These are phyloP conservation scores for Podila verticillata DNA, from an alignment of 192 early-diverging fungal genomes.

Conservation along the genomic window DNA sequence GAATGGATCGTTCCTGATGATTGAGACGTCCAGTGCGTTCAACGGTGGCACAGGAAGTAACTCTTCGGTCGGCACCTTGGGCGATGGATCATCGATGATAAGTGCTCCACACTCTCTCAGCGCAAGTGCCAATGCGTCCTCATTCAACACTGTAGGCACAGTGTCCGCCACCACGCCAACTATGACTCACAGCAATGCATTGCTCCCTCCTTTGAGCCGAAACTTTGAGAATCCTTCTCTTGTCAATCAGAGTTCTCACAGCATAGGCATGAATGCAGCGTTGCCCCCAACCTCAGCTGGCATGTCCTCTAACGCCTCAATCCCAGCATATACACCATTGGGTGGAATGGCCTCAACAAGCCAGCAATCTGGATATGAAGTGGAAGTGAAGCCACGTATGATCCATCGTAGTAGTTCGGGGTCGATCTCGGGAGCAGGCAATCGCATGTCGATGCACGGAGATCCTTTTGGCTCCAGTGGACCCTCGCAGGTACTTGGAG, in stretches of 20 bases:
- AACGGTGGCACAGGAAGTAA: no score
- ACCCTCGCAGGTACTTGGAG: conserved; percentile 11
- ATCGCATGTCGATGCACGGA: conserved; percentile 34
- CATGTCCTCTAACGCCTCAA: not conserved
- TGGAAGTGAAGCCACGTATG: conserved; percentile 32
- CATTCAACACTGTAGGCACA: no score
- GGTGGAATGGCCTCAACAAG: conserved; percentile 1
- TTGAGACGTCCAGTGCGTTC: conserved; percentile 2
- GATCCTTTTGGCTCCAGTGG: conserved; percentile 10
- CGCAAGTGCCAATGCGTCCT: no score
- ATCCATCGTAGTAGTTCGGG: conserved; percentile 32
- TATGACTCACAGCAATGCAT: not conserved
- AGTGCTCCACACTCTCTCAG: no score
- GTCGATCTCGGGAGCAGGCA: conserved; percentile 15
- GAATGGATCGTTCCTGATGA: conserved; percentile 38
- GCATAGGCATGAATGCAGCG: not conserved
- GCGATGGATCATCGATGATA: no score
- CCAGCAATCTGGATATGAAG: conserved; percentile 17
- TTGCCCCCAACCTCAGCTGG: not conserved
- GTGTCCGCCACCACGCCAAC: not conserved
- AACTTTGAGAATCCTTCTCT: not conserved
- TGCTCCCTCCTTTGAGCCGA: not conserved
- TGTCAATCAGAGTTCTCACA: not conserved
- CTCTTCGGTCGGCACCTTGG: no score
- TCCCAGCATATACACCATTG: not conserved